phyloP scores from a whole-genome alignment of 768 basidiomycete genomes.

The Trametes cubensis region DNA sequence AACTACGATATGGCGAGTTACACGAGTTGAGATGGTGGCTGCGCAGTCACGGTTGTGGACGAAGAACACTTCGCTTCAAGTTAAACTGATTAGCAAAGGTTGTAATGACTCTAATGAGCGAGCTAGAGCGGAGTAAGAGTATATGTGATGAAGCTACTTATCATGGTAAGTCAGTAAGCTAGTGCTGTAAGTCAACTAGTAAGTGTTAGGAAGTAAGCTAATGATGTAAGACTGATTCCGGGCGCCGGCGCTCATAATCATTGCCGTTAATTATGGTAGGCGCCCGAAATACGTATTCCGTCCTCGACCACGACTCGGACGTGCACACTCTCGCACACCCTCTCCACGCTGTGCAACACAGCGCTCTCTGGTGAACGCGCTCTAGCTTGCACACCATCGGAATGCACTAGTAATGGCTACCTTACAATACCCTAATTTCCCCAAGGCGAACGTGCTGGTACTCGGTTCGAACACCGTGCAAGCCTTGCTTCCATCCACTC shows the following conservation, averaged over 20 bases:
- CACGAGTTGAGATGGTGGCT: too few species aligned
- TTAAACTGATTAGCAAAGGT: too few species aligned
- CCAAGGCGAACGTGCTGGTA: constrained; percentile 69
- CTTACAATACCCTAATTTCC: constrained; percentile 42
- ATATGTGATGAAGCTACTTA: too few species aligned
- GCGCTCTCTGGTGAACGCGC: too few species aligned
- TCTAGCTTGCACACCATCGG: background rate
- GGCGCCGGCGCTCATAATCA: background rate
- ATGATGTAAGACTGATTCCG: background rate
- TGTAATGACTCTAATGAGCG: too few species aligned
- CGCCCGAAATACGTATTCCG: constrained; percentile 4
- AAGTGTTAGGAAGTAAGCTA: background rate
- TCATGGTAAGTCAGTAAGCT: too few species aligned
- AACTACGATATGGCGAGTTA: too few species aligned
- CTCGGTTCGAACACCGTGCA: constrained; percentile 61
- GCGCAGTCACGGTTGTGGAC: too few species aligned
- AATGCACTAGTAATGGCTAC: constrained; percentile 19
- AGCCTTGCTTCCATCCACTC: constrained; percentile 69
- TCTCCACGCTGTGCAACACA: background rate
- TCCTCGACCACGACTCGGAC: background rate
- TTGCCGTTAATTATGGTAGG: background rate
- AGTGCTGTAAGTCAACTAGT: too few species aligned
- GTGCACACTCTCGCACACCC: background rate
- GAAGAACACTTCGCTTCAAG: too few species aligned
- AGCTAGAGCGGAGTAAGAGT: too few species aligned